phyloP scores from a whole-genome alignment of 2,329 filamentous ascomycete genomes.

The Paecilomyces sp. region DNA sequence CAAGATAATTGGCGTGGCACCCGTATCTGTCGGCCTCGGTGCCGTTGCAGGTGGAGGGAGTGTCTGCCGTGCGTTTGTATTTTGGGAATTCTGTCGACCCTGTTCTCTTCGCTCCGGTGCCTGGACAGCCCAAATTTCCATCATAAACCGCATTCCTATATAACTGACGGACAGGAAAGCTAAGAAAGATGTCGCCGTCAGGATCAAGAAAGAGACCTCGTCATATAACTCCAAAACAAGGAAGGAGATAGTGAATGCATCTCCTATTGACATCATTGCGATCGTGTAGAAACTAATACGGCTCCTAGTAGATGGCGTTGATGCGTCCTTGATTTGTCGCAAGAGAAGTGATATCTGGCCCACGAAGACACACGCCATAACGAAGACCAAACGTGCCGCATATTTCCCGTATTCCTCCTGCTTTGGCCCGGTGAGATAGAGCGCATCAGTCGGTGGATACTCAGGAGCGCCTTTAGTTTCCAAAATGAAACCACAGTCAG shows the following conservation, averaged over 20 bases:
- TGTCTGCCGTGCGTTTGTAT: slow-evolving; percentile 22
- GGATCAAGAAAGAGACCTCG: slow-evolving; percentile 47
- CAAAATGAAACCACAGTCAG: slow-evolving; percentile 60
- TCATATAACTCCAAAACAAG: slow-evolving; percentile 50
- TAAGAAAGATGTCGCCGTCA: slow-evolving; percentile 52
- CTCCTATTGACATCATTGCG: slow-evolving; percentile 54
- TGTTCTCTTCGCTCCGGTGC: slow-evolving; percentile 35
- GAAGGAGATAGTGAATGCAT: slow-evolving; percentile 52
- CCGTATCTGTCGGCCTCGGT: slow-evolving; percentile 33
- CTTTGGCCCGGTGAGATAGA: slow-evolving; percentile 52
- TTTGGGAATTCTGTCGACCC: slow-evolving; percentile 18
- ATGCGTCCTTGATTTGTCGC: slow-evolving; percentile 57
- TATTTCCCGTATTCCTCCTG: slow-evolving; percentile 48
- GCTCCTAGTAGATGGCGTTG: slow-evolving; percentile 57
- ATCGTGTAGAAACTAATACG: slow-evolving; percentile 59
- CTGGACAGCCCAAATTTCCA: slow-evolving; percentile 61
- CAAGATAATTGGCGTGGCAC: slow-evolving; percentile 51
- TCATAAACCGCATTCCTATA: slow-evolving; percentile 58
- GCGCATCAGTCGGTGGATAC: slow-evolving; percentile 42
- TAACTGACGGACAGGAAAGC: slow-evolving; percentile 55
- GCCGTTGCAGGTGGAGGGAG: slow-evolving; percentile 49
- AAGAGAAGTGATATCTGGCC: slow-evolving; percentile 52
- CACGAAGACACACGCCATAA: slow-evolving; percentile 44
- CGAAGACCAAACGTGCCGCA: slow-evolving; percentile 46
- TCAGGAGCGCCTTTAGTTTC: slow-evolving; percentile 55